Percentiles rank a stretch among this genome's conserved stretches.
Conservation (phyloP, 495 filamentous ascomycete species). For the Penicillium psychrofluorescens region DNA sequence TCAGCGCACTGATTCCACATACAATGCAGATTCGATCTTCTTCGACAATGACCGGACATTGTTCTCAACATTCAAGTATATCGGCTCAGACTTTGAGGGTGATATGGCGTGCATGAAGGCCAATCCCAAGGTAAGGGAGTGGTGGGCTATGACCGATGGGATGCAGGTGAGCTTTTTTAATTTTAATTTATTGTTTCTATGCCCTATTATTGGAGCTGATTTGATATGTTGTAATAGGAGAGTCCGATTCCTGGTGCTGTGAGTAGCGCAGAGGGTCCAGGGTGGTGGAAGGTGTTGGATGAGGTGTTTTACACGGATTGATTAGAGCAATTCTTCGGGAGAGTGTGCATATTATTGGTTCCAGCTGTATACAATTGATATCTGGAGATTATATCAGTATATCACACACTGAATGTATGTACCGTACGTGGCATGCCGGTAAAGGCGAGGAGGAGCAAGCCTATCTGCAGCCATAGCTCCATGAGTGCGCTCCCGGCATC, state of each 20-base stretch:
- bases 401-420: too few species aligned
- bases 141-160: constrained; percentile 72
- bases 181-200: neutral
- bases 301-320: constrained; percentile 62
- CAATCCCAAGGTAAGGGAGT: constrained; percentile 64
- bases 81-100: constrained; percentile 57
- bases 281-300: constrained; percentile 66
- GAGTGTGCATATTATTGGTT: too few species aligned
- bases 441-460: too few species aligned
- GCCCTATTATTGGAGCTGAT: neutral
- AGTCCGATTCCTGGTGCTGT: constrained; percentile 55
- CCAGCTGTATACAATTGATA: too few species aligned
- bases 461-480: too few species aligned
- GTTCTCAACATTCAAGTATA: constrained; percentile 69
- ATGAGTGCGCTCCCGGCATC: too few species aligned
- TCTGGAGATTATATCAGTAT: too few species aligned
- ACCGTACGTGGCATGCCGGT: too few species aligned
- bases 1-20: neutral
- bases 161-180: constrained; percentile 48
- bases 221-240: constrained; percentile 17
- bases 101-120: constrained; percentile 68
- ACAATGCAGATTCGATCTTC: constrained; percentile 58
- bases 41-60: constrained; percentile 56
- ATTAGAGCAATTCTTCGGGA: neutral
- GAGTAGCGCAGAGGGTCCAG: constrained; percentile 53